phyloP scores from a whole-genome alignment of 106 monocot genomes.

The Agapanthus africanus region DNA sequence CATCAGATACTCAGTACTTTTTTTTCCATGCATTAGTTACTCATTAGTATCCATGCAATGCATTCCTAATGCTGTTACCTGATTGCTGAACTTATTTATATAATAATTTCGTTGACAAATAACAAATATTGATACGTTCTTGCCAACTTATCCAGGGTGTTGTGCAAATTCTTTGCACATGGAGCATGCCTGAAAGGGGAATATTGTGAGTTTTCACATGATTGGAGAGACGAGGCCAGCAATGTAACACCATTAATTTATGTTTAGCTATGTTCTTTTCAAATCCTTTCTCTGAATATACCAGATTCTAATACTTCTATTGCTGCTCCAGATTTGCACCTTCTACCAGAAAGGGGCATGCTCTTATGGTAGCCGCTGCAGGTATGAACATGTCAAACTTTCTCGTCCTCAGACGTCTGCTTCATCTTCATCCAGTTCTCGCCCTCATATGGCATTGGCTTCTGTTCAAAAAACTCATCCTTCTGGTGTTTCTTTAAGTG shows the following conservation, averaged over 20 bases:
- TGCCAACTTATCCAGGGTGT: constrained; percentile 49
- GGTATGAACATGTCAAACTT: constrained; percentile 90
- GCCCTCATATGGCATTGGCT: constrained; percentile 7
- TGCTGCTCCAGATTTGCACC: constrained; percentile 61
- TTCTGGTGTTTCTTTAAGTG: constrained; percentile 13
- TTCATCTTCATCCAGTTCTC: constrained; percentile 31
- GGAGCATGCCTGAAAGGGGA: constrained; percentile 96
- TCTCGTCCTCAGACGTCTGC: constrained; percentile 28
- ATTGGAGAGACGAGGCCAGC: constrained; percentile 80
- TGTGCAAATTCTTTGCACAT: constrained; percentile 86
- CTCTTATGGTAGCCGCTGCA: constrained; percentile 83
- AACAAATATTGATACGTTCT: no score
- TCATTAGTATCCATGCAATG: no score
- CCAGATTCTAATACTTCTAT: background rate
- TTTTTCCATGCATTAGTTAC: no score
- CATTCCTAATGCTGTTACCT: no score
- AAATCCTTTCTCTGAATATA: background rate
- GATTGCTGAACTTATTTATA: no score
- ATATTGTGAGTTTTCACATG: constrained; percentile 93
- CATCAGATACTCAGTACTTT: no score
- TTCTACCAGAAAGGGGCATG: constrained; percentile 97
- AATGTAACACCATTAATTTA: constrained; percentile 42
- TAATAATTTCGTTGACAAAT: no score
- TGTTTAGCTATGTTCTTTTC: background rate
- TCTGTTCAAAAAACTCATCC: constrained; percentile 19